Percentiles rank a stretch among this genome's conserved stretches.
These are phyloP conservation scores for Chrysoporthe puriensis DNA, from an alignment of 2,329 filamentous ascomycete genomes.

Conservation along the genomic window DNA sequence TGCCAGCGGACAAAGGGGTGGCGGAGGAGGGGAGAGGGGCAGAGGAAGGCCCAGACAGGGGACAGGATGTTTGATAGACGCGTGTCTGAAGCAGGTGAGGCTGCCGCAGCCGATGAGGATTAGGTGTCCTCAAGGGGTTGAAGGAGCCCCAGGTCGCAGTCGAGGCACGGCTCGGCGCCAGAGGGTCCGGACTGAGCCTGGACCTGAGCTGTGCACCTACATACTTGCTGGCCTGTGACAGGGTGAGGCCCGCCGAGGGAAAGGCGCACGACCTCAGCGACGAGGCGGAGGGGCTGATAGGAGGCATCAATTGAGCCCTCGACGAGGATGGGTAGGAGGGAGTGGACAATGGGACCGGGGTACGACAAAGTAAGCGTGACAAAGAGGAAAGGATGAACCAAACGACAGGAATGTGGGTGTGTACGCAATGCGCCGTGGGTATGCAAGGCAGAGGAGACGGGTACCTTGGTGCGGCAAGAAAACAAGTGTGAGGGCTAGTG, in stretches of 20 bases:
- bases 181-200: background rate
- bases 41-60: slow-evolving; percentile 28
- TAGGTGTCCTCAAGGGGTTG: slow-evolving; percentile 39
- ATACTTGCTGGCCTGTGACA: slow-evolving; percentile 23
- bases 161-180: slow-evolving; percentile 14
- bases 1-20: slow-evolving; percentile 25
- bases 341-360: slow-evolving; percentile 16
- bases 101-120: slow-evolving; percentile 32
- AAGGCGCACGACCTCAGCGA: slow-evolving; percentile 19
- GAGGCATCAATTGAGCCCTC: slow-evolving; percentile 28
- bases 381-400: slow-evolving; percentile 3
- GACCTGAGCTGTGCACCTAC: slow-evolving; percentile 21
- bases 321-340: slow-evolving; percentile 9
- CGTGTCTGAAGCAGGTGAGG: slow-evolving; percentile 26
- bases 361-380: background rate
- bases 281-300: slow-evolving; percentile 26
- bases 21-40: slow-evolving; percentile 27
- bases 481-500: slow-evolving; percentile 9
- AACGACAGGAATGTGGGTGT: slow-evolving; percentile 23
- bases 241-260: background rate
- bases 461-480: background rate
- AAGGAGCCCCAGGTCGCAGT: slow-evolving; percentile 5
- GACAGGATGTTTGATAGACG: slow-evolving; percentile 38
- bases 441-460: slow-evolving; percentile 4
- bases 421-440: slow-evolving; percentile 23